Evolutionary conservation across 208 protist genomes (phyloP).

Genomic region (Blechomonas ayalai): DNA sequence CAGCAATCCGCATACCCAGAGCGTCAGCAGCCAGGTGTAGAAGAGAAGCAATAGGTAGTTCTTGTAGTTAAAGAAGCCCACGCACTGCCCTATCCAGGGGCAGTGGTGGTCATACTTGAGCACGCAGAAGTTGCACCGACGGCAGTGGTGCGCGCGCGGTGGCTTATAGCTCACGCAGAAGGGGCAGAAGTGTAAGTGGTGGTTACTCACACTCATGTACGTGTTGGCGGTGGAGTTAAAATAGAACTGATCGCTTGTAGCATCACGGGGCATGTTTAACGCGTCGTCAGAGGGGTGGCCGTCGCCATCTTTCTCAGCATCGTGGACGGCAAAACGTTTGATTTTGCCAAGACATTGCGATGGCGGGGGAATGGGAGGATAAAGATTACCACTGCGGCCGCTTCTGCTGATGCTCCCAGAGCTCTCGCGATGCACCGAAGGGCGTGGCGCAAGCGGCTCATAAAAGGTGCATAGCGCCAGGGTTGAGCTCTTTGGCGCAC

Average conservation of each 20-base stretch:
- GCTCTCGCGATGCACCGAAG: no score
- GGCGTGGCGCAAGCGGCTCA: constrained; percentile 27
- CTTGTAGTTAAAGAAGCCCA: constrained; percentile 93
- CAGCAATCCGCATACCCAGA: constrained; percentile 54
- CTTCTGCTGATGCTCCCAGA: no score
- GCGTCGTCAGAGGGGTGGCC: background rate
- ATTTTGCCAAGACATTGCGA: background rate
- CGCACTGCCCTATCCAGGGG: constrained; percentile 88
- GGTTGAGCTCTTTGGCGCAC: constrained; percentile 43
- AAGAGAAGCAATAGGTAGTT: constrained; percentile 78
- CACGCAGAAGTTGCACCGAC: constrained; percentile 79
- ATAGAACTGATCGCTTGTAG: constrained; percentile 57
- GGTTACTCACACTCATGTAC: constrained; percentile 59
- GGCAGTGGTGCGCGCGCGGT: constrained; percentile 85
- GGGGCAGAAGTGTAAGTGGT: constrained; percentile 63
- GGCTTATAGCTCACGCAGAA: constrained; percentile 85
- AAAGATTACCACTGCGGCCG: constrained; percentile 1
- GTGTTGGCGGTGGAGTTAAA: constrained; percentile 46
- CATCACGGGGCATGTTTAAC: no score
- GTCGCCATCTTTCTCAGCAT: background rate
- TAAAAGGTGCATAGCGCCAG: constrained; percentile 64
- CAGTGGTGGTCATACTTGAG: constrained; percentile 93
- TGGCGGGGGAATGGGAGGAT: constrained; percentile 4
- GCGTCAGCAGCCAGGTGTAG: constrained; percentile 67
- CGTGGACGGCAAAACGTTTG: no score